Base-by-base conservation (phyloP, 2,329 filamentous ascomycete species). In the Ophiostoma novo-ulmi region DNA sequence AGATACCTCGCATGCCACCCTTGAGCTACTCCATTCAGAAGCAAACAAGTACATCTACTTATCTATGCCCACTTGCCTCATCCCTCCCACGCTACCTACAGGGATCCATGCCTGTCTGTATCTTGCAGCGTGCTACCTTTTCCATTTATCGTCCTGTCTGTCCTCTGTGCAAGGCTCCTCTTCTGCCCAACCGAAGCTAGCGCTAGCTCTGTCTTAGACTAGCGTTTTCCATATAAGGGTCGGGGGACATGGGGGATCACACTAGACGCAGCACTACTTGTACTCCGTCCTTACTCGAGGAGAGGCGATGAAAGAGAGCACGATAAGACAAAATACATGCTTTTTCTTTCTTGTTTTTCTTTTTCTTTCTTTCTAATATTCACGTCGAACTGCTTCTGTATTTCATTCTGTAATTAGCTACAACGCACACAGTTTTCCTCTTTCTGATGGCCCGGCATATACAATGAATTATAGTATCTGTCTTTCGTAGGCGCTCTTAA, bases 81-180 rank as follows among this genome's bases (percentile, higher is more conserved):
- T 65, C 63, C 63, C 63, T 65, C 63, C 63, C 63, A 65, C 63
- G 63, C 63, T 65, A 64, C 61, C 31, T 64, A 64, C 61, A 38
- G 61, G 63, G 63, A 65, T 39, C 63, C 31, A 65, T 65, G 63
- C 63, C n/a, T 65, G 63, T 20, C 44, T 39, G 63, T 65, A 65
- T 65, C 63, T 38, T 22, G 17, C 38, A 64, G 31, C 61, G 36
- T 13, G 61, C 61, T 14, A 64, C 61, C 61, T 36, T 64, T 63
- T 64, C 61, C 31, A 64, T 36, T 64, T 64, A 31, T 36, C 61
- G 61, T 64, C 61, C 26, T 65, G 63, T 22, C 26, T 65, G 63
- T 22, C 63, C 61, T 64, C 61, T 38, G 63, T 65, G 63, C 63
- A 22, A 65, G 63, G 63, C 36, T 65, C 63, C 63, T 65, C 31